These are phyloP conservation scores for Dionaea muscipula DNA, from an alignment of 179 eudicot species.

Conservation along the genomic window DNA sequence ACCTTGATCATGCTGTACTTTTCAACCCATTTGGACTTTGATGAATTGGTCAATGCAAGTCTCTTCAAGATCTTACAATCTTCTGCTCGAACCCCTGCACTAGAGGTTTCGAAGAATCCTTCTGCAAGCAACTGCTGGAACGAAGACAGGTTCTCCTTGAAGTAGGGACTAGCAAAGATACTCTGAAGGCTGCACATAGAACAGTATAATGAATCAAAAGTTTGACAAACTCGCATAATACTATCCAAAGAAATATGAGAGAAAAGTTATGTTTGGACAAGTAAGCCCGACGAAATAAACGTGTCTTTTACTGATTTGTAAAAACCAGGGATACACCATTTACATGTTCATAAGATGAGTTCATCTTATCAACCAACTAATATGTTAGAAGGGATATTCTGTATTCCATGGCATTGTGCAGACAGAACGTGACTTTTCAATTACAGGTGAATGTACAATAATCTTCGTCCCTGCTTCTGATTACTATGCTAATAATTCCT, in stretches of 20 bases:
- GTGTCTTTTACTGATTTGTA: too few species aligned
- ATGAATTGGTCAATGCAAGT: constrained; percentile 41
- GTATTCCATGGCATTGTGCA: too few species aligned
- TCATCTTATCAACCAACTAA: too few species aligned
- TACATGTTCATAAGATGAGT: too few species aligned
- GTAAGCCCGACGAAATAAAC: too few species aligned
- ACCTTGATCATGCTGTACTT: constrained; percentile 62
- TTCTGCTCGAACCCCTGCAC: constrained; percentile 37
- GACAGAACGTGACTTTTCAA: too few species aligned
- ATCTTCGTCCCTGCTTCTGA: too few species aligned
- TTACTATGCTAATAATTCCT: not conserved
- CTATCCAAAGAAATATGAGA: not conserved
- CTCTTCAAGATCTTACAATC: constrained; percentile 49
- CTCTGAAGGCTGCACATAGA: constrained; percentile 42
- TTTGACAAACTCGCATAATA: not conserved
- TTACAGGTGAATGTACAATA: too few species aligned
- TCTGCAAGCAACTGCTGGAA: constrained; percentile 72
- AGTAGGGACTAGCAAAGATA: constrained; percentile 50
- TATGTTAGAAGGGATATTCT: too few species aligned
- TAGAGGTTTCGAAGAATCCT: constrained; percentile 56
- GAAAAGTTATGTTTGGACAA: not conserved
- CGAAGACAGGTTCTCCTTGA: constrained; percentile 53
- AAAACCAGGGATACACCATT: too few species aligned
- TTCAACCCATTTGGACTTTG: constrained; percentile 70
- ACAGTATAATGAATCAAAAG: constrained; percentile 6